A percentile compares a stretch with the other conserved stretches of the same genome.
Evolutionary conservation across 2,329 filamentous ascomycete genomes (phyloP).

Genomic region (Penicillium freii): DNA sequence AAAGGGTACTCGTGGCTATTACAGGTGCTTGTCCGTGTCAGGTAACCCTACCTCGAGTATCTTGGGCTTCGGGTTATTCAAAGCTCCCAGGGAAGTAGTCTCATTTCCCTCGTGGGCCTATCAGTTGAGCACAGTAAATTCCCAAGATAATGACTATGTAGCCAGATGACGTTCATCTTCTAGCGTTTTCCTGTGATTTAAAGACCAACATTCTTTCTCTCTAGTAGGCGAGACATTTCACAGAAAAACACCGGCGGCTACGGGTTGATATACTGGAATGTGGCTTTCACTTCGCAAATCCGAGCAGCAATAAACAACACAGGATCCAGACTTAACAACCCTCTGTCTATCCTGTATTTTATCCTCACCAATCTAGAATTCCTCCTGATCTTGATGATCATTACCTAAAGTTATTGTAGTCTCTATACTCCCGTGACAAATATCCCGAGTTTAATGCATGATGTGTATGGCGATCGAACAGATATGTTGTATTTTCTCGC

Average conservation of each 20-base stretch:
- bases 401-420: not conserved
- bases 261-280: not conserved
- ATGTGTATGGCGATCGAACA: not conserved
- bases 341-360: not conserved
- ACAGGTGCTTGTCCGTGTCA: not conserved
- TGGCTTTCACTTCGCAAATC: not conserved
- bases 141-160: not conserved
- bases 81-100: not conserved
- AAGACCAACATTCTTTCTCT: not conserved
- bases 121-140: not conserved
- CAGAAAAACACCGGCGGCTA: not conserved
- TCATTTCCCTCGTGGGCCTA: not conserved
- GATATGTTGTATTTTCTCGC: not conserved
- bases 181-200: not conserved
- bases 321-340: not conserved
- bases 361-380: not conserved
- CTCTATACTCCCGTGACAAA: not conserved
- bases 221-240: not conserved
- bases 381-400: not conserved
- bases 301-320: not conserved
- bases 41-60: not conserved
- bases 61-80: not conserved
- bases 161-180: not conserved
- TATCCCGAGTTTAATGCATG: not conserved
- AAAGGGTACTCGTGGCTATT: not conserved